Conservation (phyloP, 2,329 filamentous ascomycete species). For the Penicillium hesseltinei region DNA sequence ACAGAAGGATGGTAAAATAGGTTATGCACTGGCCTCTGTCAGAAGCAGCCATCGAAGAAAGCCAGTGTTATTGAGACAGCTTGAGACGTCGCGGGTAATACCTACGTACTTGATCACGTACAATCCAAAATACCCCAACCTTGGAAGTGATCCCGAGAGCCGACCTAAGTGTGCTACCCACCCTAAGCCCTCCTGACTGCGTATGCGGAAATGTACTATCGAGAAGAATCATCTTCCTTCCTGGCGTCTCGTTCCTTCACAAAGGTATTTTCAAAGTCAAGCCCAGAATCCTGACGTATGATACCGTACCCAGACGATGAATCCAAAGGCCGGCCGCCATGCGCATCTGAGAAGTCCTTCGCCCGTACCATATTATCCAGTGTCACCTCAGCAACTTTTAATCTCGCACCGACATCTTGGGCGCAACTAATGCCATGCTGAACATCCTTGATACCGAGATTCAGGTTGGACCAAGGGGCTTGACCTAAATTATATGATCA, state of each 20-base stretch:
- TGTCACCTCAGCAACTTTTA: slow-evolving; percentile 47
- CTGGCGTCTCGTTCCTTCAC: slow-evolving; percentile 23
- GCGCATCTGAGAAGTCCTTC: slow-evolving; percentile 35
- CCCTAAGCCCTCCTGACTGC: not conserved
- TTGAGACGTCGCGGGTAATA: not conserved
- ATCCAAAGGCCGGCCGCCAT: slow-evolving; percentile 43
- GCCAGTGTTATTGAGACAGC: not conserved
- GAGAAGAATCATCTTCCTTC: not conserved
- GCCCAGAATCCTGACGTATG: slow-evolving; percentile 44
- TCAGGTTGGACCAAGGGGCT: slow-evolving; percentile 49
- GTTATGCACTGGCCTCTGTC: not conserved
- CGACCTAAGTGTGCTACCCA: not conserved
- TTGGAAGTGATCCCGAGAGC: not conserved
- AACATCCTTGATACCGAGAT: slow-evolving; percentile 53
- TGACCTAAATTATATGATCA: slow-evolving; percentile 1
- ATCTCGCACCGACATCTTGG: slow-evolving; percentile 36
- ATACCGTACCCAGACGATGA: slow-evolving; percentile 54
- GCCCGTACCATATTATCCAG: slow-evolving; percentile 47
- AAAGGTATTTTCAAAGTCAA: slow-evolving; percentile 46
- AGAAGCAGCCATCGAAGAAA: not conserved
- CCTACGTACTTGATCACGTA: not conserved
- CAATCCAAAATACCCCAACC: not conserved
- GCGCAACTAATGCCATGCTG: slow-evolving; percentile 50
- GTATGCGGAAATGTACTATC: not conserved
- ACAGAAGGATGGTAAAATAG: not conserved